phyloP scores from a whole-genome alignment of 805 yeast genomes.

The Sugiyamaella floridensis region DNA sequence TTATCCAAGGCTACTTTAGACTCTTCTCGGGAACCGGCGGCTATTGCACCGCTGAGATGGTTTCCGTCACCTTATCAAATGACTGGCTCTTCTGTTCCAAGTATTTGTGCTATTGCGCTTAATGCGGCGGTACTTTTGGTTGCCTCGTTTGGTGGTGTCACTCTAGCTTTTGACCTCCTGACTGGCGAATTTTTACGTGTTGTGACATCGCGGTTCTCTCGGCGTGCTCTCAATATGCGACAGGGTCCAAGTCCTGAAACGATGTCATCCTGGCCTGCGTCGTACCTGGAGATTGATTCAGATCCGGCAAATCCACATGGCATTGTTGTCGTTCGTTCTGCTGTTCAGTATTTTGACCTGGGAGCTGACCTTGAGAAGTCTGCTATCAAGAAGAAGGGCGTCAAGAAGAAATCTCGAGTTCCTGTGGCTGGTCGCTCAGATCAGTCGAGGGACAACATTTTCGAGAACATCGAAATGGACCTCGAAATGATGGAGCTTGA shows the following conservation, averaged over 20 bases:
- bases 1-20: not conserved
- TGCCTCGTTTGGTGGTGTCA: conserved; percentile 25
- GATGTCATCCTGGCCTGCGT: conserved; percentile 19
- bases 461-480: conserved; percentile 21
- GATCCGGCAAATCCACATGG: conserved; percentile 27
- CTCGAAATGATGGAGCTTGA: conserved; percentile 17
- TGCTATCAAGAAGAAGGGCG: conserved; percentile 18
- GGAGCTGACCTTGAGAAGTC: conserved; percentile 21
- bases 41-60: conserved; percentile 10
- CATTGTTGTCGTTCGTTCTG: conserved; percentile 21
- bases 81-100: conserved; percentile 12
- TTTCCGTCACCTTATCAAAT: conserved; percentile 17
- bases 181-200: conserved; percentile 24
- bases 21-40: not conserved
- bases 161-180: conserved; percentile 23
- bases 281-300: conserved; percentile 25
- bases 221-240: conserved; percentile 21
- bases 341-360: conserved; percentile 26
- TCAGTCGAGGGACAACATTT: conserved; percentile 14
- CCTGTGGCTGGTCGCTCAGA: conserved; percentile 6
- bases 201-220: conserved; percentile 25
- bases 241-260: conserved; percentile 11
- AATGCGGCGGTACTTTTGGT: conserved; percentile 26
- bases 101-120: conserved; percentile 24
- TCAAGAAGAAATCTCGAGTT: conserved; percentile 14